Percentiles rank a stretch among this genome's conserved stretches.
Evolutionary conservation across 1,284 basidiomycete genomes (phyloP).

Genomic region (Phlebopus sp.): DNA sequence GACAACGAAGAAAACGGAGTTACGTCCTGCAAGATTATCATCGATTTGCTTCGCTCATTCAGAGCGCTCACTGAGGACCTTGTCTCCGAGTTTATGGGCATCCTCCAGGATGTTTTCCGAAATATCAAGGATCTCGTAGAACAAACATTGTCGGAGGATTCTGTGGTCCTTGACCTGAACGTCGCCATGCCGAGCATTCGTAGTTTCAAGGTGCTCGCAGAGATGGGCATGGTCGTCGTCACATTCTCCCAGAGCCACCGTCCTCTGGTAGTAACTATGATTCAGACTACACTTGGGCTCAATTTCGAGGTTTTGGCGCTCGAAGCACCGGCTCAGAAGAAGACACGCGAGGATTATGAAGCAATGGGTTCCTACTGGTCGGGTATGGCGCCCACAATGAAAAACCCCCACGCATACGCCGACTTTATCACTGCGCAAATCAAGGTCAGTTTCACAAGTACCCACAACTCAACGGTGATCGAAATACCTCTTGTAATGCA

Average conservation of each 20-base stretch:
- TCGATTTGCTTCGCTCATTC: slow-evolving; percentile 75
- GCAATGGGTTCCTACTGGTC: slow-evolving; percentile 78
- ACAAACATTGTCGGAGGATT: slow-evolving; percentile 72
- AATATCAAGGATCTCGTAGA: slow-evolving; percentile 77
- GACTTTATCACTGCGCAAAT: slow-evolving; percentile 94
- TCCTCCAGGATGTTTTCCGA: slow-evolving; percentile 75
- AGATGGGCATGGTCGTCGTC: slow-evolving; percentile 93
- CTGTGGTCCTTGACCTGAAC: slow-evolving; percentile 52
- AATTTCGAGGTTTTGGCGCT: slow-evolving; percentile 76
- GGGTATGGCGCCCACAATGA: slow-evolving; percentile 78
- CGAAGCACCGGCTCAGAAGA: slow-evolving; percentile 86
- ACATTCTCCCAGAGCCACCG: slow-evolving; percentile 86
- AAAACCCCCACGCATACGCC: slow-evolving; percentile 77
- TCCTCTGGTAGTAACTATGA: slow-evolving; percentile 62
- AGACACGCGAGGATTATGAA: slow-evolving; percentile 78
- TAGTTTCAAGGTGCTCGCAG: slow-evolving; percentile 94
- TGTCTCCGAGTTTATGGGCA: slow-evolving; percentile 77
- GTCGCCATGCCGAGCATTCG: slow-evolving; percentile 66
- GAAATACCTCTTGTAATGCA: slow-evolving; percentile 31
- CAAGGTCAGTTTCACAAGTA: slow-evolving; percentile 54
- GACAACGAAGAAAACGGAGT: slow-evolving; percentile 98
- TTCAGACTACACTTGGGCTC: slow-evolving; percentile 73
- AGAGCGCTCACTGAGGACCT: slow-evolving; percentile 77
- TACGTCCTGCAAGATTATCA: slow-evolving; percentile 88
- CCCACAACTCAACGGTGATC: background rate